Evolutionary conservation across 192 early-diverging fungal genomes (phyloP).

Genomic region (Rhizophagus prolifer): DNA sequence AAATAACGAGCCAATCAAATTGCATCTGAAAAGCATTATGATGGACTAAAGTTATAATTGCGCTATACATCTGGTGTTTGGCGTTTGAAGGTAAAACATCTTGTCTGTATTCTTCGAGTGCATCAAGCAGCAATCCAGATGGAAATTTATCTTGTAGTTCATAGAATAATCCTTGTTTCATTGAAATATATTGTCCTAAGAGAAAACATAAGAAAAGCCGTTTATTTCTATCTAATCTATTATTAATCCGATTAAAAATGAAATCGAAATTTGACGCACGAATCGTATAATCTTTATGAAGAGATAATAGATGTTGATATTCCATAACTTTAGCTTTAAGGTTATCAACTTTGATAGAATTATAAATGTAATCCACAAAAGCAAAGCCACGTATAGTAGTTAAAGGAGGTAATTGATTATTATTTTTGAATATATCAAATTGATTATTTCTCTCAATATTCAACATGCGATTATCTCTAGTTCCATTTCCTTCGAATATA

Average conservation of each 20-base stretch:
- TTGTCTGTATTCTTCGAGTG: background rate
- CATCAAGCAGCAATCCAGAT: background rate
- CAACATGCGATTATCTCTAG: background rate
- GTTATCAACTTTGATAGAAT: background rate
- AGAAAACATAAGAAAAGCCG: background rate
- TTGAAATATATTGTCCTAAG: background rate
- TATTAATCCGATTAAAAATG: background rate
- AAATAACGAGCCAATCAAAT: background rate
- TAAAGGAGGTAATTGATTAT: background rate
- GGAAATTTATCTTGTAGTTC: background rate
- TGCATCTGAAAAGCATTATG: background rate
- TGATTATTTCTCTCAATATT: background rate
- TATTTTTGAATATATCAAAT: background rate
- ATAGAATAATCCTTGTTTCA: background rate
- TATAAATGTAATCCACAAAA: background rate
- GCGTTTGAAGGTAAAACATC: background rate
- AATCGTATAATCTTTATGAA: background rate
- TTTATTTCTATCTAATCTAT: background rate
- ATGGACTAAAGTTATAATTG: background rate
- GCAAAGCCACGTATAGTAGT: background rate
- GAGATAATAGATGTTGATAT: background rate
- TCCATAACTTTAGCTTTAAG: conserved; percentile 7
- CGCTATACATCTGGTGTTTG: background rate
- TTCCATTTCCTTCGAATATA: background rate
- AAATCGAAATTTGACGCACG: background rate